A percentile compares a stretch with the other conserved stretches of the same genome.
Evolutionary conservation across 257 asterid species (phyloP).

Genomic region (Handroanthus guayacan): DNA sequence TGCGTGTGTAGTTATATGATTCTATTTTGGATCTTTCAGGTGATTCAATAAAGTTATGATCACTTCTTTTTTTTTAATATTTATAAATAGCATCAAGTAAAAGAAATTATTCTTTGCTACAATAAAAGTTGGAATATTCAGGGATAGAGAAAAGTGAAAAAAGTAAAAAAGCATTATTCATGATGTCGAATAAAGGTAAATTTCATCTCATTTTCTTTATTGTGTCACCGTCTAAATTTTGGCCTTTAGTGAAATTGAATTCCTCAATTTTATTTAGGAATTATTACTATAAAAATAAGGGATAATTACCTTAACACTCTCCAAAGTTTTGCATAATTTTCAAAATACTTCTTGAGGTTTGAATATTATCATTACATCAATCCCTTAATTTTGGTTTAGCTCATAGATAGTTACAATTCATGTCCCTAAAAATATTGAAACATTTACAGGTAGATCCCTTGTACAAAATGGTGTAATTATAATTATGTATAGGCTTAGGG

Average conservation of each 20-base stretch:
- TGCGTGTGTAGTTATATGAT: neutral
- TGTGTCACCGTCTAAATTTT: neutral
- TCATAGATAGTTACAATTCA: no score
- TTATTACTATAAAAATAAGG: no score
- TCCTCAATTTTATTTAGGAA: neutral
- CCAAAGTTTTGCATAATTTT: no score
- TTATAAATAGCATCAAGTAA: constrained; percentile 19
- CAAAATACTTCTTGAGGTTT: no score
- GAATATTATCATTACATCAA: no score
- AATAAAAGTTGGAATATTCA: constrained; percentile 34
- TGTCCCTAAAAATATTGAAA: no score
- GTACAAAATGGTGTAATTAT: no score
- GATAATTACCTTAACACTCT: no score
- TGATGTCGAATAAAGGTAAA: constrained; percentile 21
- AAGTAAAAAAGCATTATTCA: neutral
- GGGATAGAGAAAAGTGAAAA: neutral
- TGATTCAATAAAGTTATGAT: constrained; percentile 1
- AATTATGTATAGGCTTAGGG: no score
- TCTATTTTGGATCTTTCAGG: constrained; percentile 20
- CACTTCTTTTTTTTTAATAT: neutral
- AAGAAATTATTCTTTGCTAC: constrained; percentile 8
- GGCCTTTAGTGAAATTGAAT: neutral
- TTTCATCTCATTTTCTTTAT: constrained; percentile 27
- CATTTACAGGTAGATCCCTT: no score
- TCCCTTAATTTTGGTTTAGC: no score